These are phyloP conservation scores for Glomus cerebriforme DNA, from an alignment of 192 early-diverging fungal genomes.

Conservation along the genomic window DNA sequence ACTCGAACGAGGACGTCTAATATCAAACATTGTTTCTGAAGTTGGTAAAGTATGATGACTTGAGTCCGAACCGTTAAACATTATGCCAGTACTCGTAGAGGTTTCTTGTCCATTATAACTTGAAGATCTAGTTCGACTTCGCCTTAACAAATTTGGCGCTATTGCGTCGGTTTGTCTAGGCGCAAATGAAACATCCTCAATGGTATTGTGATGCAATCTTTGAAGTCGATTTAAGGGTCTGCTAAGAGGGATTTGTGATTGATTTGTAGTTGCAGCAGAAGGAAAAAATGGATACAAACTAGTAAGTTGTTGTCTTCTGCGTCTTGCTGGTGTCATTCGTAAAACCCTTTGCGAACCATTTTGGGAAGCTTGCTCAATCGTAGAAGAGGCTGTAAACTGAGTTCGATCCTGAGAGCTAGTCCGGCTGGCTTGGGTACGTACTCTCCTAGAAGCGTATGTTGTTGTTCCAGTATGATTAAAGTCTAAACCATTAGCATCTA, in stretches of 20 bases:
- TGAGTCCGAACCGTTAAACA: neutral
- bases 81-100: neutral
- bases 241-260: slow-evolving; percentile 11
- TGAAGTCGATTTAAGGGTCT: slow-evolving; percentile 11
- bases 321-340: slow-evolving; percentile 18
- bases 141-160: slow-evolving; percentile 1
- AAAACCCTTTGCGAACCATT: slow-evolving; percentile 12
- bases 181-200: slow-evolving; percentile 13
- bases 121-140: slow-evolving; percentile 18
- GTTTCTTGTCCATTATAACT: slow-evolving; percentile 12
- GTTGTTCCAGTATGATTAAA: neutral
- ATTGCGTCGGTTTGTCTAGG: slow-evolving; percentile 23
- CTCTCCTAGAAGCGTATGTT: neutral
- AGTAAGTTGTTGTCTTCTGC: slow-evolving; percentile 13
- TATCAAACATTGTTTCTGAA: neutral
- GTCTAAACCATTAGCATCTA: neutral
- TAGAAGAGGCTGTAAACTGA: neutral
- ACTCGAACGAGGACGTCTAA: slow-evolving; percentile 1
- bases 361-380: neutral
- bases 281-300: slow-evolving; percentile 17
- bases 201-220: slow-evolving; percentile 5
- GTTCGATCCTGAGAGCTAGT: neutral
- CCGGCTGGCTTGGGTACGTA: neutral
- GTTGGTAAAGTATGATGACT: neutral
- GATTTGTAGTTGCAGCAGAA: neutral